A percentile compares a stretch with the other conserved stretches of the same genome.
phyloP scores from a whole-genome alignment of 148 eudicot species.

The Rhododendron williamsianum region DNA sequence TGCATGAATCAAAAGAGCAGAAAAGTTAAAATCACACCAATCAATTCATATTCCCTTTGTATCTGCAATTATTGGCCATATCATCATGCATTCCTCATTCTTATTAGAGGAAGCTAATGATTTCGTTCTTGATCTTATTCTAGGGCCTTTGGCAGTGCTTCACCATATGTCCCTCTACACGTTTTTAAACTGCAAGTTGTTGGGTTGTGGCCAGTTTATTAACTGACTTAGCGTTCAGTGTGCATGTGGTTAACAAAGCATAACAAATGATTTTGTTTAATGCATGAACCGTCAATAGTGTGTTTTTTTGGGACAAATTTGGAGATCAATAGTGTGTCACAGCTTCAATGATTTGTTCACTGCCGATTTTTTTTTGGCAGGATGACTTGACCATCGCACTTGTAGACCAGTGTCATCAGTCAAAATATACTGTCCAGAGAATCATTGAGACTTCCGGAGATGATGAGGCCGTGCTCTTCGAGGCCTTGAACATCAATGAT shows the following conservation, averaged over 20 bases:
- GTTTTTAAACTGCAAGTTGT: not conserved
- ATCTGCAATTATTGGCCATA: not conserved
- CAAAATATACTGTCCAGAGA: constrained; percentile 62
- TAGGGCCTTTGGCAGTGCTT: not conserved
- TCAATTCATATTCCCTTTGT: not conserved
- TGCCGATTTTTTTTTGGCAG: constrained; percentile 30
- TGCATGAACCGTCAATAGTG: not conserved
- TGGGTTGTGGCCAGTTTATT: not conserved
- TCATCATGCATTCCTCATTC: too few relatives aligned
- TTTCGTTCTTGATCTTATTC: too few relatives aligned
- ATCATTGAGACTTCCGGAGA: constrained; percentile 83
- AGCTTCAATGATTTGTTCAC: not conserved
- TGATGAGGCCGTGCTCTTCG: constrained; percentile 84
- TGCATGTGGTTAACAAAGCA: not conserved
- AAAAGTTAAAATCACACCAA: not conserved
- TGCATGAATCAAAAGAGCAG: not conserved
- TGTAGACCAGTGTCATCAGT: constrained; percentile 75
- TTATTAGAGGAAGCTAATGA: too few relatives aligned
- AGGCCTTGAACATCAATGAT: constrained; percentile 92
- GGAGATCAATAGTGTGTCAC: not conserved
- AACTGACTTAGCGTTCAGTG: not conserved
- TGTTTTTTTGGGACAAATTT: not conserved
- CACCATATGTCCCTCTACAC: not conserved
- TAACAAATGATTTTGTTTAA: not conserved
- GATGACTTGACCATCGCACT: constrained; percentile 87